Percentiles rank a stretch among this genome's conserved stretches.
Conservation (phyloP, 2,329 filamentous ascomycete species). For the Ascochyta fabae region DNA sequence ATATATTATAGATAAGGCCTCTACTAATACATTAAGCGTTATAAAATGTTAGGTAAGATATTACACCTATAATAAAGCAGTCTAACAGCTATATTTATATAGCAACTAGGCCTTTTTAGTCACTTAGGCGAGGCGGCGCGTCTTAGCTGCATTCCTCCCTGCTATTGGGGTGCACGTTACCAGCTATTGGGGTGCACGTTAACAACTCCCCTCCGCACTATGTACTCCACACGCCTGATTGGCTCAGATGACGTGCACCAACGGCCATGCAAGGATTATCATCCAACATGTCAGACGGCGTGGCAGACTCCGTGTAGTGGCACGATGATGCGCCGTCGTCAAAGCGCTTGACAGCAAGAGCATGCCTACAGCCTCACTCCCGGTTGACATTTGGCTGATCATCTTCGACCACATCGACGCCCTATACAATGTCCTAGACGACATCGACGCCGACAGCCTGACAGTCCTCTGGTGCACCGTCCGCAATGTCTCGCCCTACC, state of each 20-base stretch:
- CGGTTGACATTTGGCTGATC: slow-evolving; percentile 29
- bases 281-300: slow-evolving; percentile 4
- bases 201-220: background rate
- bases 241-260: slow-evolving; percentile 6
- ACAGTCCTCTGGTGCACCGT: slow-evolving; percentile 23
- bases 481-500: slow-evolving; percentile 25
- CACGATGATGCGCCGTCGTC: slow-evolving; percentile 6
- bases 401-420: slow-evolving; percentile 20
- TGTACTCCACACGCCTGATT: slow-evolving; percentile 17
- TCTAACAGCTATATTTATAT: no score
- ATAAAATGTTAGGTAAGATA: no score
- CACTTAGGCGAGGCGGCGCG: no score
- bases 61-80: no score
- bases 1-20: no score
- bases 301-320: slow-evolving; percentile 5
- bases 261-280: slow-evolving; percentile 17
- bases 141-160: no score
- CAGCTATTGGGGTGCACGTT: no score
- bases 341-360: slow-evolving; percentile 1
- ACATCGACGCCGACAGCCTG: slow-evolving; percentile 15
- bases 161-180: no score
- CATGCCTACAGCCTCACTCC: slow-evolving; percentile 10
- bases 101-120: no score
- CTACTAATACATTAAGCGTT: no score
- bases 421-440: background rate